A percentile compares a stretch with the other conserved stretches of the same genome.
Evolutionary conservation across 2,329 filamentous ascomycete genomes (phyloP).

Genomic region (Bipolaris sorokiniana): DNA sequence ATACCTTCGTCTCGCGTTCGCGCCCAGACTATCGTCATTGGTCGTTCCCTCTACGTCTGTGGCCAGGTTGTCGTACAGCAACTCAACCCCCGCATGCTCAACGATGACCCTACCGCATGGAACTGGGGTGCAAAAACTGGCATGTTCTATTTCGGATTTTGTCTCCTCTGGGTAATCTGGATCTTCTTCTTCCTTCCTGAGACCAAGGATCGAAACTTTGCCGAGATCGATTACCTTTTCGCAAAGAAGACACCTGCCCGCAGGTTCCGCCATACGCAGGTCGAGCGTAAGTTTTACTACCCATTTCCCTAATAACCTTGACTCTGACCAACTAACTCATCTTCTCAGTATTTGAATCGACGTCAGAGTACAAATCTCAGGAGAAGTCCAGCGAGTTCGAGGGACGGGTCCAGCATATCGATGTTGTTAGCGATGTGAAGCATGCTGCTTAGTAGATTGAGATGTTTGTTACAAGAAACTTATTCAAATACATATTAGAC

Average conservation of each 20-base stretch:
- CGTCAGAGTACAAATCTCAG: constrained; percentile 14
- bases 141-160: constrained; percentile 27
- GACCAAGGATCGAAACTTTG: constrained; percentile 46
- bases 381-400: constrained; percentile 6
- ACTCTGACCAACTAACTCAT: constrained; percentile 14
- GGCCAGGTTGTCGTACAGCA: constrained; percentile 35
- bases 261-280: constrained; percentile 10
- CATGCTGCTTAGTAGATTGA: not conserved
- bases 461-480: not conserved
- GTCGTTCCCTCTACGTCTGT: constrained; percentile 52
- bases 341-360: constrained; percentile 21
- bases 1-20: constrained; percentile 80
- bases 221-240: constrained; percentile 51
- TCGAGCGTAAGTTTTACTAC: constrained; percentile 21
- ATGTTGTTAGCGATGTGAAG: not conserved
- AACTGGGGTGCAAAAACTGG: constrained; percentile 20
- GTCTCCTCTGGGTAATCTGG: constrained; percentile 34
- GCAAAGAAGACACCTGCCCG: constrained; percentile 26
- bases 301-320: not conserved
- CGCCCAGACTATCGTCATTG: constrained; percentile 86
- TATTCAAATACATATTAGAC: not conserved
- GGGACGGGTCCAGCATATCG: not conserved
- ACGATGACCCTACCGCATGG: constrained; percentile 19
- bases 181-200: constrained; percentile 47
- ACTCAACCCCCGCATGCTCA: constrained; percentile 21